These are phyloP conservation scores for Mycosarcoma mackinlayi DNA, from an alignment of 1,284 basidiomycete genomes.

Conservation along the genomic window DNA sequence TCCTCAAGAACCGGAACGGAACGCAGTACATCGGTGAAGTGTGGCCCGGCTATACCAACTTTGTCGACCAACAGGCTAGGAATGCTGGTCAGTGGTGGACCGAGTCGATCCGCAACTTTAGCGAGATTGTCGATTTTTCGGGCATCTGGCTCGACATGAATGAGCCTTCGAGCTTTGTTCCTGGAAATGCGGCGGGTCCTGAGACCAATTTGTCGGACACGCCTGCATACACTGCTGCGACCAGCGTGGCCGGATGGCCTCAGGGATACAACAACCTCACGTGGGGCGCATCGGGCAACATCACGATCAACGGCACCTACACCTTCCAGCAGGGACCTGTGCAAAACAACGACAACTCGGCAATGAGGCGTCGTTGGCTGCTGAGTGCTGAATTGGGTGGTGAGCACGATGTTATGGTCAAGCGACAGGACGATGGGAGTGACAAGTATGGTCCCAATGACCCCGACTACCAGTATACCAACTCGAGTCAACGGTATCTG, in stretches of 20 bases:
- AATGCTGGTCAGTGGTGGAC: slow-evolving; percentile 55
- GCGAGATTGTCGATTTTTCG: slow-evolving; percentile 43
- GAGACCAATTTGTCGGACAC: slow-evolving; percentile 69
- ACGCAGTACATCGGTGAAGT: slow-evolving; percentile 77
- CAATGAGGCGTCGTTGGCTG: slow-evolving; percentile 16
- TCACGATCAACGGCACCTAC: slow-evolving; percentile 75
- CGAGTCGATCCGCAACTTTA: slow-evolving; percentile 49
- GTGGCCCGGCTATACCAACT: slow-evolving; percentile 43
- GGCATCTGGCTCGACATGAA: slow-evolving; percentile 63
- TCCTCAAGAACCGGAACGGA: slow-evolving; percentile 56
- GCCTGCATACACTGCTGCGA: slow-evolving; percentile 61
- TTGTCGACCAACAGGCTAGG: slow-evolving; percentile 41
- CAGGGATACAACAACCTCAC: slow-evolving; percentile 75
- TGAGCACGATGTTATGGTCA: slow-evolving; percentile 6
- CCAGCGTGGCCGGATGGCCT: slow-evolving; percentile 52
- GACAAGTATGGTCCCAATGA: slow-evolving; percentile 26
- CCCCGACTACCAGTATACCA: slow-evolving; percentile 41
- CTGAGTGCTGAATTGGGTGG: not conserved
- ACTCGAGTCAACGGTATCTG: slow-evolving; percentile 43
- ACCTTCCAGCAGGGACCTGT: slow-evolving; percentile 37
- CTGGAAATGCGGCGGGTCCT: slow-evolving; percentile 62
- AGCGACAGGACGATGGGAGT: slow-evolving; percentile 6
- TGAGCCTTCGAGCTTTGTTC: slow-evolving; percentile 49
- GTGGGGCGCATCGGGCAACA: slow-evolving; percentile 77
- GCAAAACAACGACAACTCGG: slow-evolving; percentile 35